Evolutionary conservation across 192 early-diverging fungal genomes (phyloP).

Genomic region (Oehlia diaphana): DNA sequence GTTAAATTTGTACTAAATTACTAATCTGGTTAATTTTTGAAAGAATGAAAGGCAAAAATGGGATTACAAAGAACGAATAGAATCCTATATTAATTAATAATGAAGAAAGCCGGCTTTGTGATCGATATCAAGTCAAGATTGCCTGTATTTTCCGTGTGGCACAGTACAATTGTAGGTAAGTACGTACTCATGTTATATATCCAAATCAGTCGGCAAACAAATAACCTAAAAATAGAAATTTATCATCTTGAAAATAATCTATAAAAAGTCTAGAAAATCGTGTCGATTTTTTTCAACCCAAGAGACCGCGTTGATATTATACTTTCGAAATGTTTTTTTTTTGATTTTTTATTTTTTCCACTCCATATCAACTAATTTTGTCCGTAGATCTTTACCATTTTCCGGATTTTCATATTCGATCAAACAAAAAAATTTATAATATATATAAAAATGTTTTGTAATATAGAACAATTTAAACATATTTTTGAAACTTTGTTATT

Average conservation of each 20-base stretch:
- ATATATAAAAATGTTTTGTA: neutral
- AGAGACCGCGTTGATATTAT: neutral
- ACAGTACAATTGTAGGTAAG: neutral
- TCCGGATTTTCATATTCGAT: neutral
- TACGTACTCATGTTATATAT: neutral
- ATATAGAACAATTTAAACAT: neutral
- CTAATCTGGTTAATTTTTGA: too few species aligned
- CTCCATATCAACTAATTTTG: neutral
- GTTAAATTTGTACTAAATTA: too few species aligned
- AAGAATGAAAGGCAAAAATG: too few species aligned
- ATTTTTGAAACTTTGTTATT: slow-evolving; percentile 13
- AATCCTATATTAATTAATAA: too few species aligned
- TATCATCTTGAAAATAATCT: neutral
- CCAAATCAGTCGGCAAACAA: neutral
- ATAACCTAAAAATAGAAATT: neutral
- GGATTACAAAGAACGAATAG: too few species aligned
- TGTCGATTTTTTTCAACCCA: neutral
- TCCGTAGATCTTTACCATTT: neutral
- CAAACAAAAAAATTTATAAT: neutral
- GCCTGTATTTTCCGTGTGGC: too few species aligned
- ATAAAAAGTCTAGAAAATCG: neutral
- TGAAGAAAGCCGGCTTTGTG: too few species aligned
- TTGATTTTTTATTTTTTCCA: neutral
- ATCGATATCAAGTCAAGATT: too few species aligned
- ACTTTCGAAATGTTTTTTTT: neutral